Conservation (phyloP, 2,329 filamentous ascomycete genomes). For the Corynespora cassiicola region DNA sequence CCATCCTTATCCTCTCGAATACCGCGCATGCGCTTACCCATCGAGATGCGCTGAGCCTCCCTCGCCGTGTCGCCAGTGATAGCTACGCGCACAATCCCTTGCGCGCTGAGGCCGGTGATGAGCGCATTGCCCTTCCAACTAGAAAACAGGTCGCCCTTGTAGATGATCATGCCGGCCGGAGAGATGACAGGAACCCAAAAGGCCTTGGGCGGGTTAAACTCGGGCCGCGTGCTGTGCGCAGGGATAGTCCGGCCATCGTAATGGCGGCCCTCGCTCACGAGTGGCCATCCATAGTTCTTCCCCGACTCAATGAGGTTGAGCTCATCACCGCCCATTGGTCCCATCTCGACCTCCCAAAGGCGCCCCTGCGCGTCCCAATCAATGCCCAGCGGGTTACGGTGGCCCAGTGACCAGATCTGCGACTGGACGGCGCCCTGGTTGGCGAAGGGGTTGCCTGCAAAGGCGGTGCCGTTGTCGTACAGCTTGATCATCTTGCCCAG, state of each 20-base stretch:
- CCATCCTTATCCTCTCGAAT: slow-evolving; percentile 24
- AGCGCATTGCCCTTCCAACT: slow-evolving; percentile 24
- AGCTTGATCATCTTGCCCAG: slow-evolving; percentile 22
- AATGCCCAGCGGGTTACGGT: slow-evolving; percentile 23
- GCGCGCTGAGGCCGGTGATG: slow-evolving; percentile 19
- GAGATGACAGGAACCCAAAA: slow-evolving; percentile 24
- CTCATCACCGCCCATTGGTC: slow-evolving; percentile 23
- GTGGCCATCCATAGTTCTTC: slow-evolving; percentile 21
- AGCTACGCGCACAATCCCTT: slow-evolving; percentile 17
- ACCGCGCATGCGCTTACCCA: slow-evolving; percentile 25
- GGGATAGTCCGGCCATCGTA: slow-evolving; percentile 19
- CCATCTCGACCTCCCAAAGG: slow-evolving; percentile 25
- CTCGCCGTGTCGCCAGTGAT: slow-evolving; percentile 22
- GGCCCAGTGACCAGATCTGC: slow-evolving; percentile 23
- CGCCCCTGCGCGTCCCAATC: slow-evolving; percentile 23
- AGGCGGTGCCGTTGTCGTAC: slow-evolving; percentile 25
- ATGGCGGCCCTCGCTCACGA: slow-evolving; percentile 20
- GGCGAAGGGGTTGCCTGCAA: slow-evolving; percentile 22
- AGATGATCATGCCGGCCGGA: slow-evolving; percentile 22
- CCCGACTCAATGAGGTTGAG: slow-evolving; percentile 22
- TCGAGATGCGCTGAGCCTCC: slow-evolving; percentile 22
- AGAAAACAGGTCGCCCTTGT: slow-evolving; percentile 22
- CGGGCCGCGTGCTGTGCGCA: slow-evolving; percentile 20
- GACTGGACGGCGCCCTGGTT: slow-evolving; percentile 18
- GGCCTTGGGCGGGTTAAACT: slow-evolving; percentile 18